Evolutionary conservation across 2,329 filamentous ascomycete species (phyloP), one percentile per base, ranked within the genome.

Genomic region (Paecilomyces sp.): DNA sequence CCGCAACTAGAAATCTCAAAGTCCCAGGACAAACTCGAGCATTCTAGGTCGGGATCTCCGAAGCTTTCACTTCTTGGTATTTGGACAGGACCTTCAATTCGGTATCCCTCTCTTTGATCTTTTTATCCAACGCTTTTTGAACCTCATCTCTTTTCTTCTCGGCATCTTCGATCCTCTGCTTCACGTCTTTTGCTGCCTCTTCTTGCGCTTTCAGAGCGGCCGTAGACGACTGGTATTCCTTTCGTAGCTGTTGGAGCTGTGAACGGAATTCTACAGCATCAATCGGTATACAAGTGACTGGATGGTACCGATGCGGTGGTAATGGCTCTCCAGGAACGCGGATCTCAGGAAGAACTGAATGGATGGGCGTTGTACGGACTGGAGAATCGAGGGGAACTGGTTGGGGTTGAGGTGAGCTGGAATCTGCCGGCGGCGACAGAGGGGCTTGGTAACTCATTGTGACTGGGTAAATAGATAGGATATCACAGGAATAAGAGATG

Each of bases 1-100:
- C 7, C 18, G 41, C 18, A 47, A 18, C 15, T n/a, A n/a, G 41
- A 18, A 22, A 33, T 33, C 11, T 12, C 31, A 33, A 57, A 55
- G 50, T 58, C 58, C 9, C 30, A 13, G 18, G 41, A 18, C 41
- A 8, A 22, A n/a, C 34, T 25, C 34, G 54, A 15, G 13, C 11
- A 34, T n/a, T 36, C 68, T 67, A 71, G 31, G 68, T 65, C 18
- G 68, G 63, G 54, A 72, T 65, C 25, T 69, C 67, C 5, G 70
- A 68, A 7, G 65, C 67, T 60, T 74, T 76, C 36, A 72, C 73
- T 60, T 74, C 70, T 59, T 76, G 75, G 53, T 72, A 76, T 57
- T 77, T 78, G 54, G 72, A 73, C 1, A 77, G 64, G 2, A 78
- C 71, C 58, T 74, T 77, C 66, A 76, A 68, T 63, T 78, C 76